Percentiles rank a stretch among this genome's conserved stretches.
Conservation (phyloP, 306 rosid species). For the Vachellia collinsii region DNA sequence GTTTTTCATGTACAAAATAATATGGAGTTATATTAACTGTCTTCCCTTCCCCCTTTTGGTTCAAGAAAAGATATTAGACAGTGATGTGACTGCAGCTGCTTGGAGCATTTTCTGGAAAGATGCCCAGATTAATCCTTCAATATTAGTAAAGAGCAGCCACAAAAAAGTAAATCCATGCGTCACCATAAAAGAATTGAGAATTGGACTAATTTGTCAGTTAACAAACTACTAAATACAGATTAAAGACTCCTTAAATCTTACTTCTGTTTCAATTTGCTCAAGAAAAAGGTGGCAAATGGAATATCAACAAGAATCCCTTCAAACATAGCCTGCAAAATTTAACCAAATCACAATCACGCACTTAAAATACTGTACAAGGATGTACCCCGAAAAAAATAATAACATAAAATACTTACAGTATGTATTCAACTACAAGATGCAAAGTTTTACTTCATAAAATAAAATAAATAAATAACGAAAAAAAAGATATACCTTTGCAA, state of each 20-base stretch:
- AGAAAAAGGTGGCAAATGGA: constrained; percentile 95
- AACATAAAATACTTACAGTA: background rate
- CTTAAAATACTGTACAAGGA: constrained; percentile 4
- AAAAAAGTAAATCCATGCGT: background rate
- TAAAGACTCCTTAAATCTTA: constrained; percentile 54
- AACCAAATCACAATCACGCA: constrained; percentile 21
- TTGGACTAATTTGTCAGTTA: constrained; percentile 22
- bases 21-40: background rate
- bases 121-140: constrained; percentile 16
- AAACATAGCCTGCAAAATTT: constrained; percentile 83
- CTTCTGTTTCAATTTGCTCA: constrained; percentile 97
- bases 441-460: constrained; percentile 18
- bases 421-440: background rate
- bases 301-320: constrained; percentile 99
- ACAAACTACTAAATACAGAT: constrained; percentile 29
- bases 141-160: background rate
- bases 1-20: background rate
- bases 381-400: background rate
- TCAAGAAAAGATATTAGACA: background rate
- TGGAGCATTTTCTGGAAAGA: constrained; percentile 15
- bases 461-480: constrained; percentile 1
- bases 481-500: constrained; percentile 72
- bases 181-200: constrained; percentile 27
- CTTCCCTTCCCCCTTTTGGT: background rate
- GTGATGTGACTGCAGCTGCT: background rate